Conservation (phyloP, 2,329 filamentous ascomycete species). For the Kalmusia sp. region DNA sequence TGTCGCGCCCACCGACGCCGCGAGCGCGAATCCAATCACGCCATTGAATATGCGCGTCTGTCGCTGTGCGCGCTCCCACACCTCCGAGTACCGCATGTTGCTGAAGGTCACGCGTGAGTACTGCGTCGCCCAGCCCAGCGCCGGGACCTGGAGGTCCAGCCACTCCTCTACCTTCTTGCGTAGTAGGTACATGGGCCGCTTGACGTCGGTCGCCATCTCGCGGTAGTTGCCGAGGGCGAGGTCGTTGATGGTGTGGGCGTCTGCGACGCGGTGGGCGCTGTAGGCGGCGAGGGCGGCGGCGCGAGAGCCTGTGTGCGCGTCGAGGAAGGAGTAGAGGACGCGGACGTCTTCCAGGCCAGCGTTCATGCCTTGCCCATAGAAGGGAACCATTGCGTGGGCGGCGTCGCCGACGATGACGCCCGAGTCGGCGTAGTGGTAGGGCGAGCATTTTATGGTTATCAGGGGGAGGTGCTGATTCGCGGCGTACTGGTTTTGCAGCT, state of each 20-base stretch:
- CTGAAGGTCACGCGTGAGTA: conserved; percentile 93
- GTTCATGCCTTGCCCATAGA: conserved; percentile 98
- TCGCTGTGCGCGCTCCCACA: conserved; percentile 70
- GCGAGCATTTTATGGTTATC: conserved; percentile 90
- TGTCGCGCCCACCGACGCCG: conserved; percentile 21
- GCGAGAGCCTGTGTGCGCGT: conserved; percentile 63
- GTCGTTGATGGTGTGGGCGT: conserved; percentile 90
- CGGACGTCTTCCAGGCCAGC: conserved; percentile 93
- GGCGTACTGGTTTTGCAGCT: conserved; percentile 77
- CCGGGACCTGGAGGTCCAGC: conserved; percentile 76
- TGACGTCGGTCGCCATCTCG: conserved; percentile 90
- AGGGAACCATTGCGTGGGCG: conserved; percentile 97
- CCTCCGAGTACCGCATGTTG: conserved; percentile 88
- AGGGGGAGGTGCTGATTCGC: conserved; percentile 89
- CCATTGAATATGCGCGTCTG: conserved; percentile 42
- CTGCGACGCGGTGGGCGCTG: conserved; percentile 73
- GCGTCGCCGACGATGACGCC: conserved; percentile 91
- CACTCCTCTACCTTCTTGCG: conserved; percentile 88
- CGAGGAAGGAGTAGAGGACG: conserved; percentile 82
- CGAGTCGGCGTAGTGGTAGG: conserved; percentile 79
- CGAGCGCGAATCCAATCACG: conserved; percentile 30
- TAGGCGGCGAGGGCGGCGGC: conserved; percentile 72
- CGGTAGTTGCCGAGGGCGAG: conserved; percentile 89
- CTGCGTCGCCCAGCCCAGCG: conserved; percentile 87
- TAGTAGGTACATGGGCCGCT: conserved; percentile 76